These are phyloP conservation scores for Xylaria castorea DNA, from an alignment of 495 filamentous ascomycete genomes.

Conservation along the genomic window DNA sequence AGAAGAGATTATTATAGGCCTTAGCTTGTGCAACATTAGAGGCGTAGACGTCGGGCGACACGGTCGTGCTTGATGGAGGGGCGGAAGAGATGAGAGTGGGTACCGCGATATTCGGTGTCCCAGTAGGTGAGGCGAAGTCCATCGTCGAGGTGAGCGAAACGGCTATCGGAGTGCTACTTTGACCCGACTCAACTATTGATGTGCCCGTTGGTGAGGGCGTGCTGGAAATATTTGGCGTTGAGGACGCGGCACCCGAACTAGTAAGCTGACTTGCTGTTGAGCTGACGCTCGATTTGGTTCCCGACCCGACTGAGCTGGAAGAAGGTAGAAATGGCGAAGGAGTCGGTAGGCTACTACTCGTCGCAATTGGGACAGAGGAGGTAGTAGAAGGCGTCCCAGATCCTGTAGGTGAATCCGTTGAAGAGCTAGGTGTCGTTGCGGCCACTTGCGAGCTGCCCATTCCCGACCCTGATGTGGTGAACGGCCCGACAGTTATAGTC, in stretches of 20 bases:
- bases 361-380: conserved; percentile 4
- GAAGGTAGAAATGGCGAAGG: conserved; percentile 12
- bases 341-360: not conserved
- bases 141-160: conserved; percentile 29
- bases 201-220: not conserved
- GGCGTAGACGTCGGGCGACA: conserved; percentile 44
- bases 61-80: conserved; percentile 42
- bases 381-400: conserved; percentile 15
- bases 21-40: conserved; percentile 48
- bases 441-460: conserved; percentile 11
- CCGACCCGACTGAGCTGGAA: conserved; percentile 2
- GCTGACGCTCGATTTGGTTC: not conserved
- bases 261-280: conserved; percentile 5
- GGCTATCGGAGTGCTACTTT: conserved; percentile 13
- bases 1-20: conserved; percentile 46
- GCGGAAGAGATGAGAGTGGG: conserved; percentile 47
- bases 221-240: conserved; percentile 7
- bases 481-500: conserved; percentile 29
- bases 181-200: not conserved
- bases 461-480: conserved; percentile 14
- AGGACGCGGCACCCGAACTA: not conserved
- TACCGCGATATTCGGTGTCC: conserved; percentile 39
- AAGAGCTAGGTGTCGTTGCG: conserved; percentile 1
- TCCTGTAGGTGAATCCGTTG: not conserved
- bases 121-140: conserved; percentile 37